These are phyloP conservation scores for Hymenoscyphus occultus DNA, from an alignment of 2,329 filamentous ascomycete species.

Conservation along the genomic window DNA sequence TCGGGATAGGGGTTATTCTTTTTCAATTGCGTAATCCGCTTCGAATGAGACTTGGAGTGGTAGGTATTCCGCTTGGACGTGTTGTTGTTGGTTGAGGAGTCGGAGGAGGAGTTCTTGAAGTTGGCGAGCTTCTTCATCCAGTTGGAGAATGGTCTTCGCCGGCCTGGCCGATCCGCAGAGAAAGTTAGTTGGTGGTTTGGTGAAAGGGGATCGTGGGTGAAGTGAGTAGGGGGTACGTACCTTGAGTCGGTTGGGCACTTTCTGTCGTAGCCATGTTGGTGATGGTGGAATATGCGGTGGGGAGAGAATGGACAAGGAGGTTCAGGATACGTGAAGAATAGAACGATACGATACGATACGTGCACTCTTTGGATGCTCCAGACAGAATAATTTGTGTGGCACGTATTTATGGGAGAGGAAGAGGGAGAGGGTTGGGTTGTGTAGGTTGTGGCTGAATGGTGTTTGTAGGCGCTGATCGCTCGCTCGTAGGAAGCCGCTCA, in stretches of 20 bases:
- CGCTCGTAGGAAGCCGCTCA: not conserved
- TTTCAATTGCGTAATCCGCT: slow-evolving; percentile 52
- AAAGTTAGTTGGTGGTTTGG: slow-evolving; percentile 7
- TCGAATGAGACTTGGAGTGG: slow-evolving; percentile 44
- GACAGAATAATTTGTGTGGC: not conserved
- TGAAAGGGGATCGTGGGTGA: slow-evolving; percentile 12
- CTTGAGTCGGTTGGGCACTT: slow-evolving; percentile 42
- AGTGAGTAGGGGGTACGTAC: slow-evolving; percentile 34
- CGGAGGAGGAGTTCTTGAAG: slow-evolving; percentile 69
- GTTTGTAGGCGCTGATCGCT: not conserved
- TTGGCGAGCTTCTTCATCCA: slow-evolving; percentile 94
- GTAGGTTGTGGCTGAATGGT: not conserved
- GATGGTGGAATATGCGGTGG: not conserved
- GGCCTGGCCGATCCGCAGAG: slow-evolving; percentile 53
- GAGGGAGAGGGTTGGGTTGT: not conserved
- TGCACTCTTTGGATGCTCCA: not conserved
- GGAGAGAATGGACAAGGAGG: not conserved
- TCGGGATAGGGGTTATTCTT: slow-evolving; percentile 88
- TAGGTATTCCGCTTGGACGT: slow-evolving; percentile 42
- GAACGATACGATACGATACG: not conserved
- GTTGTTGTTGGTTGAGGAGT: slow-evolving; percentile 39
- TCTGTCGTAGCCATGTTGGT: slow-evolving; percentile 39
- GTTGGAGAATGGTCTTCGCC: slow-evolving; percentile 81
- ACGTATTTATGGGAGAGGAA: not conserved
- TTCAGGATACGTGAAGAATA: not conserved